These are phyloP conservation scores for Marsdenia floribunda DNA, from an alignment of 257 asterid species.

Conservation along the genomic window DNA sequence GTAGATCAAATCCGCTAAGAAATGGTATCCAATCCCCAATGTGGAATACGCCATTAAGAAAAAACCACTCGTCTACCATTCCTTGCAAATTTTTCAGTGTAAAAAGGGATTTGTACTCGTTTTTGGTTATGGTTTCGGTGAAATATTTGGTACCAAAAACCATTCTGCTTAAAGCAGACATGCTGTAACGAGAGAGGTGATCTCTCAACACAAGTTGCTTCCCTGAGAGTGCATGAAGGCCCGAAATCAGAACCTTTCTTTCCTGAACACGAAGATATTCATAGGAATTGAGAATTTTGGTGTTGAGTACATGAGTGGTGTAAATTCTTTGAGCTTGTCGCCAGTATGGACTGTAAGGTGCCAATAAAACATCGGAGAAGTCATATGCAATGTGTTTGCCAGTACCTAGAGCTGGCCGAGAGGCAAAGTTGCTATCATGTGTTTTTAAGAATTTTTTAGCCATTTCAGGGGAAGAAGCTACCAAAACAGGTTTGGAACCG, in stretches of 20 bases:
- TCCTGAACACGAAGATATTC: conserved; percentile 32
- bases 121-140: too few species aligned
- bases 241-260: conserved; percentile 15
- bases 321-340: conserved; percentile 30
- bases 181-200: conserved; percentile 14
- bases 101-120: too few species aligned
- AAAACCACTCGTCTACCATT: conserved; percentile 35
- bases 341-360: conserved; percentile 37
- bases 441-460: conserved; percentile 30
- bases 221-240: conserved; percentile 18
- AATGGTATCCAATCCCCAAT: conserved; percentile 53
- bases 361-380: conserved; percentile 27
- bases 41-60: conserved; percentile 26
- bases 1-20: conserved; percentile 31
- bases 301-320: conserved; percentile 18
- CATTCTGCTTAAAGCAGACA: conserved; percentile 18
- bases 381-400: conserved; percentile 30
- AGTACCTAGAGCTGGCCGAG: conserved; percentile 30
- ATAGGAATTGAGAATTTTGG: conserved; percentile 21
- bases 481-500: conserved; percentile 28
- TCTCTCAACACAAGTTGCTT: conserved; percentile 25
- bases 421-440: conserved; percentile 33
- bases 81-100: conserved; percentile 14
- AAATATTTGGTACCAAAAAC: conserved; percentile 19
- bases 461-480: conserved; percentile 38